These are phyloP conservation scores for Leccinum ochraceum DNA, from an alignment of 768 basidiomycete species.

Conservation along the genomic window DNA sequence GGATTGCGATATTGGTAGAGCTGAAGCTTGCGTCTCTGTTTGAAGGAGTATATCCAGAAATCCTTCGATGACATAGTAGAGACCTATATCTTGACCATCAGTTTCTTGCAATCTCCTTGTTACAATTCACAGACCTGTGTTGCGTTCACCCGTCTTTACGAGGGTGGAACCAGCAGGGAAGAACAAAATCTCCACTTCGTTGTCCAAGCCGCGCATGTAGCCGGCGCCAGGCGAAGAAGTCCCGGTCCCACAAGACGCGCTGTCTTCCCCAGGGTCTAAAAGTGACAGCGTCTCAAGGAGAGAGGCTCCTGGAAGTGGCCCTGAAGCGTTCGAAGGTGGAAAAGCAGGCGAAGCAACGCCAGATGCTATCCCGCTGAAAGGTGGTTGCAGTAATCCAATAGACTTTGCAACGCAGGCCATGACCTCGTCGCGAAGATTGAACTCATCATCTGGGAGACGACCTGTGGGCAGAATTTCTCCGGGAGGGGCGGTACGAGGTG, in stretches of 20 bases:
- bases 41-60: constrained; percentile 91
- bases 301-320: constrained; percentile 41
- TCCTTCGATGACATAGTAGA: constrained; percentile 96
- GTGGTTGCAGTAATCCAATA: constrained; percentile 90
- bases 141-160: constrained; percentile 86
- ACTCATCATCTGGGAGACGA: constrained; percentile 58
- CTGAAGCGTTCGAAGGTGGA: constrained; percentile 46
- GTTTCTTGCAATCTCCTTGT: not conserved
- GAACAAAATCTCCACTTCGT: constrained; percentile 94
- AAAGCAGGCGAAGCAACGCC: constrained; percentile 66
- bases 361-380: constrained; percentile 67
- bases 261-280: constrained; percentile 69
- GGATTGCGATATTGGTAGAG: constrained; percentile 14
- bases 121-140: constrained; percentile 59
- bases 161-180: constrained; percentile 85
- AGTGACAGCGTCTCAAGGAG: constrained; percentile 77
- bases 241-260: constrained; percentile 62
- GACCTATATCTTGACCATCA: constrained; percentile 45
- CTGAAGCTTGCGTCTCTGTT: constrained; percentile 14
- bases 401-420: constrained; percentile 98
- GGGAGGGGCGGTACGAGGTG: constrained; percentile 43
- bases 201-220: constrained; percentile 85
- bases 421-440: constrained; percentile 94
- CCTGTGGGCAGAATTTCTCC: constrained; percentile 27
- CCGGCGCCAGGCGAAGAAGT: constrained; percentile 50